phyloP scores from a whole-genome alignment of 2,329 filamentous ascomycete genomes.

The Pseudogymnoascus sp. region DNA sequence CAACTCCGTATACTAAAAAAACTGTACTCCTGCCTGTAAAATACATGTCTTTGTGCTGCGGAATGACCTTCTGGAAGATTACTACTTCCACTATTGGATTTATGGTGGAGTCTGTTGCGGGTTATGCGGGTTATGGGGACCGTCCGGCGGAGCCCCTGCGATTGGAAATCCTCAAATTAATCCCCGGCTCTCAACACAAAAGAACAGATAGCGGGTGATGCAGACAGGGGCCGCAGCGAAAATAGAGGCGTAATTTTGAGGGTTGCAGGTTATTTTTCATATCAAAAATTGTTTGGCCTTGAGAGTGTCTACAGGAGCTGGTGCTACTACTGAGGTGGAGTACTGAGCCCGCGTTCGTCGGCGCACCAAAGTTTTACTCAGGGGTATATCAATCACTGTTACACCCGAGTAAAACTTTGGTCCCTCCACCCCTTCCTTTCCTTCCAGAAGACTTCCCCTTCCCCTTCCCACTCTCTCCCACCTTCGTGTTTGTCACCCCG shows the following conservation, averaged over 20 bases:
- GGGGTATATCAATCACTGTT: not conserved
- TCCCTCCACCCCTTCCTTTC: not conserved
- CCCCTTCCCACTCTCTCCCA: not conserved
- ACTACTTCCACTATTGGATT: conserved; percentile 8
- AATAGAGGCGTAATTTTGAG: not conserved
- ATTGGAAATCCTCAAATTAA: conserved; percentile 10
- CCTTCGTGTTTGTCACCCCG: not conserved
- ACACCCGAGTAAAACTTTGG: not conserved
- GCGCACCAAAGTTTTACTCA: not conserved
- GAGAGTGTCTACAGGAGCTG: not conserved
- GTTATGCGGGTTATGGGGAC: not conserved
- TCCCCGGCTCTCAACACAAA: not conserved
- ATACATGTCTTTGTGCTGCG: not conserved
- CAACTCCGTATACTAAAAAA: not conserved
- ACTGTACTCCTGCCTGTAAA: not conserved
- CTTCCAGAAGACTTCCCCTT: not conserved
- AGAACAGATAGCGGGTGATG: not conserved
- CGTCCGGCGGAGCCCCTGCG: not conserved
- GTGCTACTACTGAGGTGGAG: not conserved
- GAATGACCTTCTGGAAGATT: conserved; percentile 9
- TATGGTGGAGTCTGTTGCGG: not conserved
- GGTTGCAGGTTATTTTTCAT: not conserved
- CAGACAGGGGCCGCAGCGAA: not conserved
- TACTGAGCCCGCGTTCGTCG: not conserved
- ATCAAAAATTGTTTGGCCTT: not conserved